phyloP scores from a whole-genome alignment of 441 rosid genomes.

The Gossypium trilobum region DNA sequence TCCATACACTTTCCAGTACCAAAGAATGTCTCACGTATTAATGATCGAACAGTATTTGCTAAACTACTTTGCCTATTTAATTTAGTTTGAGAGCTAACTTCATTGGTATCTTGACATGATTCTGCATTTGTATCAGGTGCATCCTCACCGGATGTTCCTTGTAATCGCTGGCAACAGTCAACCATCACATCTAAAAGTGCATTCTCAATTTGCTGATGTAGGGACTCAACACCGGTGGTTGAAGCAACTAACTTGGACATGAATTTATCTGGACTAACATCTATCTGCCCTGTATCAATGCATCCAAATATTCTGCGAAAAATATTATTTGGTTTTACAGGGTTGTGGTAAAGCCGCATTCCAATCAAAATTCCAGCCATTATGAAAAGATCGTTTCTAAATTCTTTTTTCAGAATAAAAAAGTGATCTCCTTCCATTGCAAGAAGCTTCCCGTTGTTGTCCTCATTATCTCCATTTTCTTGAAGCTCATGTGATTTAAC shows the following conservation, averaged over 20 bases:
- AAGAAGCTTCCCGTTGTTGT: slow-evolving; percentile 71
- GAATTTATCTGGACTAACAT: slow-evolving; percentile 55
- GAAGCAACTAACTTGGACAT: slow-evolving; percentile 80
- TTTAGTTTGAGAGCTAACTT: slow-evolving; percentile 48
- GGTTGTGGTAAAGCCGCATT: slow-evolving; percentile 88
- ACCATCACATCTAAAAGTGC: slow-evolving; percentile 94
- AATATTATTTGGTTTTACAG: slow-evolving; percentile 83
- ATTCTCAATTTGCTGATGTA: slow-evolving; percentile 92
- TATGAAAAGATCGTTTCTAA: slow-evolving; percentile 93
- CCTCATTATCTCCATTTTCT: slow-evolving; percentile 41
- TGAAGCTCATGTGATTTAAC: too few species aligned
- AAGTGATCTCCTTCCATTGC: slow-evolving; percentile 87
- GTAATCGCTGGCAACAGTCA: slow-evolving; percentile 90
- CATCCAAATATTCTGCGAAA: slow-evolving; percentile 65
- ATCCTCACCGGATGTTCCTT: slow-evolving; percentile 51
- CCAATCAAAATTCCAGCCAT: slow-evolving; percentile 89
- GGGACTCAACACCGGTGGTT: slow-evolving; percentile 83
- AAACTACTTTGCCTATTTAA: slow-evolving; percentile 56
- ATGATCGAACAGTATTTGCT: slow-evolving; percentile 43
- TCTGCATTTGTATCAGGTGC: slow-evolving; percentile 46
- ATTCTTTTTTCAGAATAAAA: slow-evolving; percentile 81
- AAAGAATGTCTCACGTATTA: slow-evolving; percentile 48
- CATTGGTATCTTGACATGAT: slow-evolving; percentile 46
- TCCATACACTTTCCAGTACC: slow-evolving; percentile 43
- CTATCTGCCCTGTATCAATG: slow-evolving; percentile 56